Conservation (phyloP, 345 rosid genomes). For the Moringa oleifera region DNA sequence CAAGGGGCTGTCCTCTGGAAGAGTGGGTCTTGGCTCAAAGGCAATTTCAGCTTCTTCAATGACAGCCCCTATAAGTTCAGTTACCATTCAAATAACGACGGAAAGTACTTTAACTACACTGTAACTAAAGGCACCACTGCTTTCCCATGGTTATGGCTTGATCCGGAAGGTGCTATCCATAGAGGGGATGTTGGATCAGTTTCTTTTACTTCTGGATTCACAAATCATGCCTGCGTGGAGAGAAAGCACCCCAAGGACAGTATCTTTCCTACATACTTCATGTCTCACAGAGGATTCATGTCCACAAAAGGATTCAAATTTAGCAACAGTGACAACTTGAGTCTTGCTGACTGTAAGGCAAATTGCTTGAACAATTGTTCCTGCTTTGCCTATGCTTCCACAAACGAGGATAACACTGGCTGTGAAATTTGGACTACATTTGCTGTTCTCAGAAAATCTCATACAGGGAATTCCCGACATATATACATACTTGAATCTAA, state of each 20-base stretch:
- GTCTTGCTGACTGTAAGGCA: conserved; percentile 13
- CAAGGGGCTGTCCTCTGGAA: conserved; percentile 19
- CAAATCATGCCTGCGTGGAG: no score
- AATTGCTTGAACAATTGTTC: conserved; percentile 19
- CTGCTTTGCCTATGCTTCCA: conserved; percentile 23
- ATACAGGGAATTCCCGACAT: background rate
- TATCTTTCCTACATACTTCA: no score
- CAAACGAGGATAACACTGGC: background rate
- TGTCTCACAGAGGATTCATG: background rate
- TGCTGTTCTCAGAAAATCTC: background rate
- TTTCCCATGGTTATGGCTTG: background rate
- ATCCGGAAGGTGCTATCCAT: background rate
- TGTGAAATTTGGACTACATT: conserved; percentile 22
- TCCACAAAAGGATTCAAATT: no score
- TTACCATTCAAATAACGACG: conserved; percentile 21
- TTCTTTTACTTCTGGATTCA: no score
- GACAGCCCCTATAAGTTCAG: background rate
- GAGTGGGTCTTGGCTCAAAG: no score
- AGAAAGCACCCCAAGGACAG: no score
- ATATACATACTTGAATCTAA: conserved; percentile 7
- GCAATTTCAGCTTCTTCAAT: background rate
- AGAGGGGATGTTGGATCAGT: no score
- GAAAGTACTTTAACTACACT: conserved; percentile 21
- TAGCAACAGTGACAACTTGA: no score
- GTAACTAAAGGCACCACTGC: background rate